Base-by-base conservation (phyloP, 768 basidiomycete species). In the Suillus alpinus region DNA sequence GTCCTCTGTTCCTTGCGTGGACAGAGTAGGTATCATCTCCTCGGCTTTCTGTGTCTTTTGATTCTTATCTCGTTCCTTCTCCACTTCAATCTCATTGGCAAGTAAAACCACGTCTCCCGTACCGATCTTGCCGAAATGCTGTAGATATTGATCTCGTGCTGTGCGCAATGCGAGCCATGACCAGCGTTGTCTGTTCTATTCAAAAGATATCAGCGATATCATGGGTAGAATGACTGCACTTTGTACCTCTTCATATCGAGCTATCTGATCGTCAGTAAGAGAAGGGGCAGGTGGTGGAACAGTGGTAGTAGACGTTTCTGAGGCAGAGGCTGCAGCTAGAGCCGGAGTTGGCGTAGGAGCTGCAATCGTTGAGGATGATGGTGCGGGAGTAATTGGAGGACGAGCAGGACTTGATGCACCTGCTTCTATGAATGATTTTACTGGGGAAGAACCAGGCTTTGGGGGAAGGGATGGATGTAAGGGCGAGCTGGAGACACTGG, bases 91-190 rank as follows among this genome's bases (percentile, higher is more conserved):
- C 62, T 73, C 71, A 26, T 71, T 66, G 16, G 69, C 64, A 23
- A 81, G 80, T 18, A 78, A 65, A 53, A 81, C 80, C 62, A 95
- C 76, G 62, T 94, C 91, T 8, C 90, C 91, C 6, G 85, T 86
- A 18, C 89, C 91, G 62, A 93, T 92, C 76, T 85, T 88, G n/a
- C 86, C 83, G 64, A 94, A 94, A 65, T 91, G 86, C 63, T 87
- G 84, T 43, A 93, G 71, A 71, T 93, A 77, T 61, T 82, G 81
- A 65, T 91, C 86, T 40, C 92, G 87, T 58, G 89, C 85, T 44
- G 84, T 82, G 20, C 92, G 88, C 61, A 94, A 80, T 8, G 88
- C 89, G 18, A 93, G 80, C 92, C 93, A 95, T 6, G 90, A 78
- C 80, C 86, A 85, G 3, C 89, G 83, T 62, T 87, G 83, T 66